A percentile compares a stretch with the other conserved stretches of the same genome.
Evolutionary conservation across 768 basidiomycete genomes (phyloP).

Genomic region (Phlebiopsis flavidoalba): DNA sequence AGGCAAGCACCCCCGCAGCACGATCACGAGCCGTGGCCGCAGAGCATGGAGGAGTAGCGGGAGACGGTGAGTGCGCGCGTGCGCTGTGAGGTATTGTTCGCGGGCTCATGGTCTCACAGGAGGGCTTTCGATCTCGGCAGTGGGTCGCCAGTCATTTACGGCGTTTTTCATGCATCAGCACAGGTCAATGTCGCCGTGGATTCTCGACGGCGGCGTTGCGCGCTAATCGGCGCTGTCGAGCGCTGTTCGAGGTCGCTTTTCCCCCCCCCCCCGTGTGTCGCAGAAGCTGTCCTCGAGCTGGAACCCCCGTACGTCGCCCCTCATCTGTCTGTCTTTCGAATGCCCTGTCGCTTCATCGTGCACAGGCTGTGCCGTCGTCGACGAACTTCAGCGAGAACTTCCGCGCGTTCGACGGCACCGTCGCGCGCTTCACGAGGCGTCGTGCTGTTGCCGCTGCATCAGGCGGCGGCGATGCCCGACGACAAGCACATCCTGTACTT

Average conservation of each 20-base stretch:
- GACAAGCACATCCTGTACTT: conserved; percentile 57
- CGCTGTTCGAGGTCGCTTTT: conserved; percentile 65
- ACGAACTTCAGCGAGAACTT: conserved; percentile 52
- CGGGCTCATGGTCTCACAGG: conserved; percentile 35
- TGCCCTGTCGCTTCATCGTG: neutral
- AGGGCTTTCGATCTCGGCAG: conserved; percentile 44
- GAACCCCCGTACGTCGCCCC: conserved; percentile 46
- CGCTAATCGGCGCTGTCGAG: conserved; percentile 62
- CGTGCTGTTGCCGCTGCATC: conserved; percentile 61
- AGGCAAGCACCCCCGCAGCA: conserved; percentile 47
- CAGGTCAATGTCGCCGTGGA: conserved; percentile 43
- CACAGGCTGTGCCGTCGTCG: conserved; percentile 38
- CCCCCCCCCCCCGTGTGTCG: too few relatives aligned
- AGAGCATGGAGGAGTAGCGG: conserved; percentile 67
- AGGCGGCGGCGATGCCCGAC: conserved; percentile 50
- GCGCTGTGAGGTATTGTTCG: too few relatives aligned
- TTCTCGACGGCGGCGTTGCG: conserved; percentile 64
- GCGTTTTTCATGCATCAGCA: conserved; percentile 53
- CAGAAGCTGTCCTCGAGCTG: conserved; percentile 55
- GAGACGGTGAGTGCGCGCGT: conserved; percentile 47
- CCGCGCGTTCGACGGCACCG: conserved; percentile 56
- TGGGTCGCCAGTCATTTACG: conserved; percentile 53
- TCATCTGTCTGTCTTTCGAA: conserved; percentile 7
- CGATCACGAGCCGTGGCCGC: conserved; percentile 75
- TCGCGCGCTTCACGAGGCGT: conserved; percentile 58